phyloP scores from a whole-genome alignment of 2,329 filamentous ascomycete species.

The Orbilia oligospora region DNA sequence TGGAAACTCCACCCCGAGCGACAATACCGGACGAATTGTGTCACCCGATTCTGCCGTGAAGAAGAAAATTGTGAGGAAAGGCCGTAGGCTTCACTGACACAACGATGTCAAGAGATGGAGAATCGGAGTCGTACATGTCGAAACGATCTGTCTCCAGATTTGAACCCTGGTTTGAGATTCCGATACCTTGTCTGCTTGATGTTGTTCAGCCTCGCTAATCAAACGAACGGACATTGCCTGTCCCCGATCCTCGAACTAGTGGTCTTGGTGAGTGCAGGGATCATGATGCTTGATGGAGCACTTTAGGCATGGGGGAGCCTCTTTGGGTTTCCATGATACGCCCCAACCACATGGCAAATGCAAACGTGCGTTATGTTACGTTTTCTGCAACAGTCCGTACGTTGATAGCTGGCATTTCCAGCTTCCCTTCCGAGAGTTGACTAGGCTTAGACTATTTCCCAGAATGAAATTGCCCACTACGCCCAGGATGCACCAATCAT shows the following conservation, averaged over 20 bases:
- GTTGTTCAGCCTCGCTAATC: conserved; percentile 40
- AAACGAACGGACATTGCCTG: conserved; percentile 14
- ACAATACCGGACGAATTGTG: conserved; percentile 28
- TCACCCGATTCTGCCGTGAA: background rate
- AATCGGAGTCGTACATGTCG: background rate
- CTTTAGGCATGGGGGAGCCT: conserved; percentile 9
- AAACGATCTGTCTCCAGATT: conserved; percentile 30
- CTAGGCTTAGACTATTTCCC: conserved; percentile 1
- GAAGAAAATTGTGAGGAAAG: background rate
- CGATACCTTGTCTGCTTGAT: conserved; percentile 23
- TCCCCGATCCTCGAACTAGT: conserved; percentile 2
- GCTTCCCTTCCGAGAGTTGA: conserved; percentile 12
- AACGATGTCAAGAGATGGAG: background rate
- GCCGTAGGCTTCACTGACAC: conserved; percentile 10
- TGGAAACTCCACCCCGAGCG: conserved; percentile 17
- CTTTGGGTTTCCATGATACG: conserved; percentile 13
- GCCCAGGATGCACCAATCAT: background rate
- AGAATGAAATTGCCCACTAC: conserved; percentile 1
- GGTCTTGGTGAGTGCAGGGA: conserved; percentile 23
- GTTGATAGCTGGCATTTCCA: conserved; percentile 33
- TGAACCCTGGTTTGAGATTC: conserved; percentile 34
- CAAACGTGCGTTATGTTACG: conserved; percentile 19
- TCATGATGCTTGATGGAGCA: conserved; percentile 11
- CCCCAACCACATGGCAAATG: conserved; percentile 24
- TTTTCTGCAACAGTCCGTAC: conserved; percentile 13